Evolutionary conservation across 2,329 filamentous ascomycete genomes (phyloP).

Genomic region (Colletotrichum shisoi): DNA sequence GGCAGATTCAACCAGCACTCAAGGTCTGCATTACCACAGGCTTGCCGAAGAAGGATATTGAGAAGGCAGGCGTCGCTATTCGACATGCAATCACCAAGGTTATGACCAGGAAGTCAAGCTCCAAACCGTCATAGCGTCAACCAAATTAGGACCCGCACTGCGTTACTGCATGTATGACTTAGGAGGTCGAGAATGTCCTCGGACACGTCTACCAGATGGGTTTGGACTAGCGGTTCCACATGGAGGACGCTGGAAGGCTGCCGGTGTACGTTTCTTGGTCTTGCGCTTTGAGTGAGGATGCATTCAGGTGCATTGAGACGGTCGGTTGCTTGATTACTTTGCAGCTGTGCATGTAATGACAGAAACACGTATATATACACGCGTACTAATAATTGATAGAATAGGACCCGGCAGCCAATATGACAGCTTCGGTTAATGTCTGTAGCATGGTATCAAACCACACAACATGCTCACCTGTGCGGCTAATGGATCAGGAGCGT

Average conservation of each 20-base stretch:
- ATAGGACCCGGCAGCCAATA: not conserved
- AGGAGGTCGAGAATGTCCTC: not conserved
- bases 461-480: not conserved
- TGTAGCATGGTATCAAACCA: not conserved
- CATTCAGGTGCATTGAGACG: not conserved
- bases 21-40: slow-evolving; percentile 92
- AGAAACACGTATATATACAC: slow-evolving; percentile 10
- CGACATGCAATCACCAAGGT: slow-evolving; percentile 94
- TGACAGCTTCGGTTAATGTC: not conserved
- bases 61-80: slow-evolving; percentile 88
- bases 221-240: not conserved
- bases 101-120: slow-evolving; percentile 70
- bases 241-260: slow-evolving; percentile 6
- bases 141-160: slow-evolving; percentile 38
- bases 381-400: slow-evolving; percentile 34
- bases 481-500: not conserved
- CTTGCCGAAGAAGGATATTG: slow-evolving; percentile 90
- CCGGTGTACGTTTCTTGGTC: not conserved
- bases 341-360: slow-evolving; percentile 19
- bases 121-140: slow-evolving; percentile 37
- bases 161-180: slow-evolving; percentile 15
- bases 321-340: not conserved
- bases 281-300: not conserved
- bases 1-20: slow-evolving; percentile 78
- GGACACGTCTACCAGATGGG: not conserved